Evolutionary conservation across 129 eudicot genomes (phyloP), one percentile per base, ranked within the genome.

Genomic region (Scalesia atractyloides): DNA sequence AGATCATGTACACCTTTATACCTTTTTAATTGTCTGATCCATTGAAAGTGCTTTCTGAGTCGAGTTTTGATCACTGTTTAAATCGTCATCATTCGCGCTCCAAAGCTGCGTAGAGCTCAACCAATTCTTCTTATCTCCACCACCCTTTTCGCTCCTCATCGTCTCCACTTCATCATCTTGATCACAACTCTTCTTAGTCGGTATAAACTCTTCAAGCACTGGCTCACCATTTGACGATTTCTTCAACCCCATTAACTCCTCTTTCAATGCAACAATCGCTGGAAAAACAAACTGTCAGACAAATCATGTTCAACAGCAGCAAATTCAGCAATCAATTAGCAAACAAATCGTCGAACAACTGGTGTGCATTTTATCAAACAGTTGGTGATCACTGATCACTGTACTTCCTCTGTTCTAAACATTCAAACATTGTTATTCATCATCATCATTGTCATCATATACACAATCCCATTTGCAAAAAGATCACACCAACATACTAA

Each of bases 61-160:
- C 41, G 11, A 52, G 26, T 44, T 50, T 47, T 13, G 74, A 70
- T 59, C 68, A n/a, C 63, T 34, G 67, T 73, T 75, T 64, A 71
- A 59, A 46, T 56, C 37, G 46, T 73, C 73, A 59, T 73, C 72
- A 49, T 76, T 56, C 34, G 78, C 54, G 73, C 78, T 89, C 98
- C 98, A 92, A 34, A 92, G 89, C 83, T 92, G 98, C 48, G 86
- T 89, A 24, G 96, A 87, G 62, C 96, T 89, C 88, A 92, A 44
- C 98, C 98, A 89, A 70, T 82, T 84, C 86, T 69, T 87, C 88
- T 89, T 92, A 66, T 89, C 90, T 58, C 71, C 82, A 58, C 68
- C 77, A 36, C 80, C 81, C 10, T 43, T 64, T 26, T 71, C 82
- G 33, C 72, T 54, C 41, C 22, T 11, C 46, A 24, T 64, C 46